Percentiles rank a stretch among this genome's conserved stretches.
phyloP scores from a whole-genome alignment of 768 basidiomycete genomes.

The Lentinus brumalis region DNA sequence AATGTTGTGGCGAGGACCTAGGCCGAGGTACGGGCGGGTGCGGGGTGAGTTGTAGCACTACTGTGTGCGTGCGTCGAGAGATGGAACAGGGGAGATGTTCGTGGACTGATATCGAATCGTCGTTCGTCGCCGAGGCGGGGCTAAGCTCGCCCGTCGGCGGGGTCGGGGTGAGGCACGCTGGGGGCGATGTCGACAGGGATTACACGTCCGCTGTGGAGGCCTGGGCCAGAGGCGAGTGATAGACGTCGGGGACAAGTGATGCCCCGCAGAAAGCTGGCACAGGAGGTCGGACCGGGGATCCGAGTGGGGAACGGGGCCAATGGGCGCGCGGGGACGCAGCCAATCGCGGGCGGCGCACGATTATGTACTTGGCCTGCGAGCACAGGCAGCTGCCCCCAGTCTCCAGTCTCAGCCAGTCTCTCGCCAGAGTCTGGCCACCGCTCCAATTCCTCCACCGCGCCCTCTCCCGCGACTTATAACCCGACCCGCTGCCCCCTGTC shows the following conservation, averaged over 20 bases:
- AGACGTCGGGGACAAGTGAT: background rate
- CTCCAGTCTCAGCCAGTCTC: background rate
- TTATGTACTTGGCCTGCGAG: slow-evolving; percentile 1
- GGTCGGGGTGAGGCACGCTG: background rate
- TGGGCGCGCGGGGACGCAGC: slow-evolving; percentile 3
- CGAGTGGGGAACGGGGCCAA: slow-evolving; percentile 4
- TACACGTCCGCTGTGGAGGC: background rate
- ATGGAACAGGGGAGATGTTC: too few relatives aligned
- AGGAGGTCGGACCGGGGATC: slow-evolving; percentile 5
- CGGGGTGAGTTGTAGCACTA: too few relatives aligned
- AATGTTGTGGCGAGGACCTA: too few relatives aligned
- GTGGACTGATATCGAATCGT: too few relatives aligned
- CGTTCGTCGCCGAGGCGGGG: too few relatives aligned
- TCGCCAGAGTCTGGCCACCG: slow-evolving; percentile 1
- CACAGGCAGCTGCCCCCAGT: background rate
- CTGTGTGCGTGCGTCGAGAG: too few relatives aligned
- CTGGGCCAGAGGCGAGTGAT: background rate
- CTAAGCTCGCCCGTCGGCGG: too few relatives aligned
- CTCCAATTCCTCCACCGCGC: slow-evolving; percentile 1
- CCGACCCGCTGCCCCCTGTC: slow-evolving; percentile 14
- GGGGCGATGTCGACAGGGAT: too few relatives aligned
- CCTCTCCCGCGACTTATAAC: slow-evolving; percentile 15
- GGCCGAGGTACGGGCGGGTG: too few relatives aligned
- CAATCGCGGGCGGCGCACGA: slow-evolving; percentile 1
- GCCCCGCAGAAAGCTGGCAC: slow-evolving; percentile 6